Evolutionary conservation across 345 rosid species (phyloP).

Genomic region (Brassica incana): DNA sequence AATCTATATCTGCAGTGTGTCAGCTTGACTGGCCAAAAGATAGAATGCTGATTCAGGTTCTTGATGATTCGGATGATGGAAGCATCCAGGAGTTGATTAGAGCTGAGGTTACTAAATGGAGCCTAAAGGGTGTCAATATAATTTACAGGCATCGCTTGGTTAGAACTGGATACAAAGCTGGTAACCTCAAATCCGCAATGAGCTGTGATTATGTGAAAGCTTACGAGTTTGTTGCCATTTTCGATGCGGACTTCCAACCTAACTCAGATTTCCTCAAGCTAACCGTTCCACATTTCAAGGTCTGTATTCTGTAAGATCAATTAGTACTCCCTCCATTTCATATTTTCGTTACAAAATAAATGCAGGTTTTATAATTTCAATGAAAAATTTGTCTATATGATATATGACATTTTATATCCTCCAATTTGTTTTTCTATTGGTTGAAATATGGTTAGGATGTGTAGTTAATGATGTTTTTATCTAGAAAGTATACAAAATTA

Average conservation of each 20-base stretch:
- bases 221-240: slow-evolving; percentile 81
- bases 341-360: too few species aligned
- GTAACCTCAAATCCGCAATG: slow-evolving; percentile 90
- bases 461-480: too few species aligned
- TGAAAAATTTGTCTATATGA: too few species aligned
- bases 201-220: slow-evolving; percentile 67
- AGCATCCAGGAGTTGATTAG: slow-evolving; percentile 63
- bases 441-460: too few species aligned
- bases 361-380: too few species aligned
- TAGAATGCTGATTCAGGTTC: slow-evolving; percentile 63
- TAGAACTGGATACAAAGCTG: slow-evolving; percentile 87
- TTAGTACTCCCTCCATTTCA: not conserved
- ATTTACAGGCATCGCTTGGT: slow-evolving; percentile 64
- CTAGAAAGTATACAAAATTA: too few species aligned
- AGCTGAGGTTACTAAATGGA: slow-evolving; percentile 66
- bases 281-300: slow-evolving; percentile 84
- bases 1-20: slow-evolving; percentile 79
- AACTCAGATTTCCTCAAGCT: slow-evolving; percentile 63
- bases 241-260: slow-evolving; percentile 85
- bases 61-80: slow-evolving; percentile 74
- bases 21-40: slow-evolving; percentile 83
- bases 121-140: slow-evolving; percentile 62
- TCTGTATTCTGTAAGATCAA: slow-evolving; percentile 39
- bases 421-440: too few species aligned
- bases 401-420: too few species aligned